Base-by-base conservation (phyloP, 768 basidiomycete genomes). In the Lactarius evosmus region DNA sequence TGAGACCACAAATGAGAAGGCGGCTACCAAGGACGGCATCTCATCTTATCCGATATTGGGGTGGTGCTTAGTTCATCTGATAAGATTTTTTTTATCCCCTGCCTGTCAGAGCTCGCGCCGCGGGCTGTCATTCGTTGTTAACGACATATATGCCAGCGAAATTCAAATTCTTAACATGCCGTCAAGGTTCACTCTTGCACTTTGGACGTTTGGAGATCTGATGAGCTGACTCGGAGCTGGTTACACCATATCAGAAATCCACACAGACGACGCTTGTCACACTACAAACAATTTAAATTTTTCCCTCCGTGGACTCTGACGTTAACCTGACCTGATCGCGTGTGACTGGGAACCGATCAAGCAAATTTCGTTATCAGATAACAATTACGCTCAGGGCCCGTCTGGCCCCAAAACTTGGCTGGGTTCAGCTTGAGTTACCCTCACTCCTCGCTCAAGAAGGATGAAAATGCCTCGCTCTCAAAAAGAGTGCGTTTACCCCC, bases 61-160 rank as follows among this genome's bases (percentile, higher is more conserved):
- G 63, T 16, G 6, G 29, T 57, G 60, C 60, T 66, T 66, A 62
- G 2, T 27, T 56, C 49, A 67, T 65, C 63, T 60, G 66, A 67
- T 67, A 65, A 67, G 66, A 67, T 67, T 65, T 38, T 22, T 19
- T 50, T 7, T 4, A n/a, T n/a, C 52, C 14, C 30, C 11, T 17
- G 16, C 51, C 51, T 32, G 52, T 22, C 52, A 53, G 19, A 22
- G 46, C 46, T 6, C 11, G 46, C 25, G 22, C 14, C 25, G 25
- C 11, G 46, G 12, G 22, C 14, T 49, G 25, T 12, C 2, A 49
- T 49, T 16, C 12, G 25, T 49, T 12, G 14, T 14, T 22, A 22
- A 46, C 44, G 22, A 4, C 1, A 22, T 22, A 2, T 3, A 36
- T 36, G 0, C 36, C 36, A 36, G 16, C 38, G 38, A 44, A n/a